Percentiles rank a stretch among this genome's conserved stretches.
Evolutionary conservation across 202 grass and related monocot species (phyloP).

Genomic region (Brachypodium distachyon): DNA sequence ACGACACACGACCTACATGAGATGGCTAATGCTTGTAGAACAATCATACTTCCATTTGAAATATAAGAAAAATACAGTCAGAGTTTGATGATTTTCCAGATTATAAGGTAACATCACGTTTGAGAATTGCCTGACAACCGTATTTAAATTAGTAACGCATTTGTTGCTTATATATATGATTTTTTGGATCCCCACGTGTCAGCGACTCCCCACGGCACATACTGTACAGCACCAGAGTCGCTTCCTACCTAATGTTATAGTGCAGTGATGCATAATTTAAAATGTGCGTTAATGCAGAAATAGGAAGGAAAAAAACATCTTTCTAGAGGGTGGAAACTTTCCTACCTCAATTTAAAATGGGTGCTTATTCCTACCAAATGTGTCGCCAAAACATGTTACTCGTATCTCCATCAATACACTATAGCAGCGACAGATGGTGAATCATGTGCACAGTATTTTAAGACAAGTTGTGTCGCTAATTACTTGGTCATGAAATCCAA

Average conservation of each 20-base stretch:
- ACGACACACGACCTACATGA: not conserved
- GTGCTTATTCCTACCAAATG: not conserved
- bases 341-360: too few relatives aligned
- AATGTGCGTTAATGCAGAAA: not conserved
- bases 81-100: not conserved
- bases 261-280: too few relatives aligned
- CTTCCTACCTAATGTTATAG: too few relatives aligned
- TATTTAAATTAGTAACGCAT: not conserved
- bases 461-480: not conserved
- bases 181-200: too few relatives aligned
- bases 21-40: not conserved
- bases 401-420: not conserved
- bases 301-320: not conserved
- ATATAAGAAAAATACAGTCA: not conserved
- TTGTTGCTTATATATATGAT: not conserved
- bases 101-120: not conserved
- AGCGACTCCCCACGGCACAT: too few relatives aligned
- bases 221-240: too few relatives aligned
- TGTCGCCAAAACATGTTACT: not conserved
- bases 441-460: not conserved
- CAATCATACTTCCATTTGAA: not conserved
- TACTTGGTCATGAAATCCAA: constrained; percentile 21
- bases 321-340: too few relatives aligned
- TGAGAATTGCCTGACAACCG: not conserved
- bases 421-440: not conserved